Base-by-base conservation (phyloP, 371 early-diverging fungal genomes). In the Chytridium lagenaria region DNA sequence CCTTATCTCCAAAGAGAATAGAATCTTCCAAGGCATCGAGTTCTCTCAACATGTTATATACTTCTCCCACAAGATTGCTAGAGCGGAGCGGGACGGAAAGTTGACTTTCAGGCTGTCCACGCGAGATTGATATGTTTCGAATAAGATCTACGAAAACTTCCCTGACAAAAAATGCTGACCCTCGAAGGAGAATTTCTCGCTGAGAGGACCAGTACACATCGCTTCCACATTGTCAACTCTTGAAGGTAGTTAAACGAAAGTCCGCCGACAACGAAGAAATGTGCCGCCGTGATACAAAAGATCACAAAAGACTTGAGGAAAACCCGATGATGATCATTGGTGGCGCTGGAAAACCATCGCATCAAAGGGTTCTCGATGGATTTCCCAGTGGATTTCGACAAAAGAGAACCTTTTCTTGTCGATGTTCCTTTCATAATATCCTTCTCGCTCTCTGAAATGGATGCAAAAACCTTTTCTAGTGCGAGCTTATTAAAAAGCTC, bases 131-230 rank as follows among this genome's bases (percentile, higher is more conserved):
- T 1, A 49, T 30, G 26, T 49, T 38, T 5, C 66, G 66, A 16
- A 44, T 44, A 37, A 44, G 15, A 33, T 66, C 66, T 16, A 66
- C 28, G 28, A 66, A 66, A 37, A 28, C 66, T 16, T 38, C 66
- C 19, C 39, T 5, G 7, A 66, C 44, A 30, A 61, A 37, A 26
- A 61, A 61, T 7, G 61, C 10, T 15, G 66, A 16, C 22, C 50
- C 67, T 19, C 71, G 65, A 39, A 64, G n/a, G 2, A 77, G 40
- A 10, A 68, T 61, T 36, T 40, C 67, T 34, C 39, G 22, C 34
- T 77, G 77, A 3, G 52, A 39, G 26, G 73, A 36, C 73, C 73
- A 77, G 66, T 59, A 72, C 15, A 73, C 57, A 16, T 67, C 26
- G 34, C 28, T n/a, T 28, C 57, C 70, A 23, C 36, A 5, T 30